phyloP scores from a whole-genome alignment of 2,329 filamentous ascomycete species.

The Claviceps digitariae region DNA sequence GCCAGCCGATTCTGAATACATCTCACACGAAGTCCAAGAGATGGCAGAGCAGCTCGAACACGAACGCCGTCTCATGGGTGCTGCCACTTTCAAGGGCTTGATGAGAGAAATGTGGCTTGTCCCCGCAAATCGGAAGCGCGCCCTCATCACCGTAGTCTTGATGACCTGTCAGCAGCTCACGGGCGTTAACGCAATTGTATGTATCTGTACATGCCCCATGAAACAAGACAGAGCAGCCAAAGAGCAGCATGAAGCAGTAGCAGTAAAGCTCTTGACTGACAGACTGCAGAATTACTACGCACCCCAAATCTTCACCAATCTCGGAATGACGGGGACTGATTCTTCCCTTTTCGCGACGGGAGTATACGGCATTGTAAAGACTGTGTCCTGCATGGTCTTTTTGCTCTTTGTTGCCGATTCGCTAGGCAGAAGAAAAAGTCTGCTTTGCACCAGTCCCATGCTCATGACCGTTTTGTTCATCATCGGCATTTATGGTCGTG shows the following conservation, averaged over 20 bases:
- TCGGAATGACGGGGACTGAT: conserved; percentile 44
- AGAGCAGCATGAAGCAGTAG: background rate
- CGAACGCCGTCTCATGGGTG: conserved; percentile 43
- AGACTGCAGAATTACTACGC: conserved; percentile 48
- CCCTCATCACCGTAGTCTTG: conserved; percentile 44
- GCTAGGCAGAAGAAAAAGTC: conserved; percentile 46
- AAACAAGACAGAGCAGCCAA: background rate
- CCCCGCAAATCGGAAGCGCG: conserved; percentile 48
- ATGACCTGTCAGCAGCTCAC: conserved; percentile 65
- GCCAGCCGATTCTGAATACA: conserved; percentile 37
- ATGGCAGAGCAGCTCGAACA: conserved; percentile 48
- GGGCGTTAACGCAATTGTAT: conserved; percentile 35
- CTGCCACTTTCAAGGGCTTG: conserved; percentile 40
- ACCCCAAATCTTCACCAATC: conserved; percentile 52
- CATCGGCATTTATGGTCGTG: conserved; percentile 56
- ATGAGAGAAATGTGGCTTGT: conserved; percentile 51
- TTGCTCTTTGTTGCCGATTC: conserved; percentile 55
- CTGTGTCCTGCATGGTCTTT: conserved; percentile 48
- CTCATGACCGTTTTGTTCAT: conserved; percentile 53
- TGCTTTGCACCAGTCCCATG: conserved; percentile 51
- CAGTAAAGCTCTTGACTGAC: background rate
- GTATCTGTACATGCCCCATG: conserved; percentile 14
- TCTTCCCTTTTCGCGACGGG: conserved; percentile 58
- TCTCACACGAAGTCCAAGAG: conserved; percentile 45
- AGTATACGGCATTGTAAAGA: conserved; percentile 61